phyloP scores from a whole-genome alignment of 2,329 filamentous ascomycete genomes.

The Ophiostoma piceae region DNA sequence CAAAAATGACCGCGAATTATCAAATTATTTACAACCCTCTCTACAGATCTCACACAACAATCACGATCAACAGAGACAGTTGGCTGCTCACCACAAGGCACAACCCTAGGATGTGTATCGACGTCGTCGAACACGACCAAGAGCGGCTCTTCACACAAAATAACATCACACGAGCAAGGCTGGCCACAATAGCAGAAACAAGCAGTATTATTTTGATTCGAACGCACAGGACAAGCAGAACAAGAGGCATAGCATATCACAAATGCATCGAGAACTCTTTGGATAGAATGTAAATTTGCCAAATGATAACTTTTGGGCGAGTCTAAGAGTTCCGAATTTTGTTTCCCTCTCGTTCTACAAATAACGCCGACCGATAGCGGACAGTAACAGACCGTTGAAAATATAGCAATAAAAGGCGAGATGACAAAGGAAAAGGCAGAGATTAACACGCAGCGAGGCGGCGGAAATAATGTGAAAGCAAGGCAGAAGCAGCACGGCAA shows the following conservation, averaged over 20 bases:
- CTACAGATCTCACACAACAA: no score
- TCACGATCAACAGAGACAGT: no score
- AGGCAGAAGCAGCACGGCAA: conserved; percentile 1
- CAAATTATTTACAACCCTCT: no score
- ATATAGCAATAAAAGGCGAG: not conserved
- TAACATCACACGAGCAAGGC: not conserved
- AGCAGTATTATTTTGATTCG: not conserved
- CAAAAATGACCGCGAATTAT: no score
- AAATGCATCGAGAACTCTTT: conserved; percentile 15
- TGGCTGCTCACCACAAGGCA: no score
- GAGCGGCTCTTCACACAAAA: no score
- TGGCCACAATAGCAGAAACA: no score
- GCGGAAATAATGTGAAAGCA: conserved; percentile 12
- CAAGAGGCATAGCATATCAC: not conserved
- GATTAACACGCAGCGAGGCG: not conserved
- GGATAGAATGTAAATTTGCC: conserved; percentile 19
- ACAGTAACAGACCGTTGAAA: not conserved
- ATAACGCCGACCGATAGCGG: conserved; percentile 18
- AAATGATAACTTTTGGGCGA: conserved; percentile 14
- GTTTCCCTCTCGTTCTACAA: conserved; percentile 22
- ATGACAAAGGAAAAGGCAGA: conserved; percentile 1
- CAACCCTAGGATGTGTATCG: no score
- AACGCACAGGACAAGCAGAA: not conserved
- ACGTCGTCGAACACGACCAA: no score
- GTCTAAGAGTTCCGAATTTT: conserved; percentile 21